These are phyloP conservation scores for Magnaporthiopsis incrustans DNA, from an alignment of 2,329 filamentous ascomycete genomes.

Conservation along the genomic window DNA sequence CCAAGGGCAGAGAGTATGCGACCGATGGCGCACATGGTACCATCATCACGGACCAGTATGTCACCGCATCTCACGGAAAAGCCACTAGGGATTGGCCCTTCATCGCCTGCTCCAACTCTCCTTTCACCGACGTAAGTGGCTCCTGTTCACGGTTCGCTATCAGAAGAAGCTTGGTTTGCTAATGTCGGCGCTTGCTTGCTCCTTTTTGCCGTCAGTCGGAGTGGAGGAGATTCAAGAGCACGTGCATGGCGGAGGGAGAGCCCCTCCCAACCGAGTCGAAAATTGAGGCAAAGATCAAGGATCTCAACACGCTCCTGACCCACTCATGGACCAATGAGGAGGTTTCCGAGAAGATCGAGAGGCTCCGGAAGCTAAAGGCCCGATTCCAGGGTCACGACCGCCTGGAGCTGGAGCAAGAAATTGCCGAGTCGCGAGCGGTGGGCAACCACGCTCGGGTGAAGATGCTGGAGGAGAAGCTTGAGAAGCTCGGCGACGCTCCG, in stretches of 20 bases:
- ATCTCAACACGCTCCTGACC: constrained; percentile 72
- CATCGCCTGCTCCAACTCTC: constrained; percentile 77
- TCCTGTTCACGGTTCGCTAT: constrained; percentile 6
- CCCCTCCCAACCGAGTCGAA: constrained; percentile 65
- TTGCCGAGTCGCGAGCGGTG: constrained; percentile 56
- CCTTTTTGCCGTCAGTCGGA: constrained; percentile 48
- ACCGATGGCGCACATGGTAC: constrained; percentile 69
- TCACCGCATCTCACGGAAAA: constrained; percentile 73
- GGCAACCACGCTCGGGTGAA: constrained; percentile 52
- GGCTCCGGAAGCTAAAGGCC: constrained; percentile 46
- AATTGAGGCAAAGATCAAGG: constrained; percentile 64
- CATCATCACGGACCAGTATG: constrained; percentile 83
- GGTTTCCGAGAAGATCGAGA: constrained; percentile 69
- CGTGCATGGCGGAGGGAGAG: constrained; percentile 63
- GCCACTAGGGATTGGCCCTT: constrained; percentile 82
- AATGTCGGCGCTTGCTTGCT: constrained; percentile 17
- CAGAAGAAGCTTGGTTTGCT: background rate
- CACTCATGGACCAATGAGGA: constrained; percentile 78
- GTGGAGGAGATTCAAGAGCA: constrained; percentile 71
- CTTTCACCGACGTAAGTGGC: constrained; percentile 65
- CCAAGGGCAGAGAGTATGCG: constrained; percentile 72
- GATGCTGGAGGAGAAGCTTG: constrained; percentile 51
- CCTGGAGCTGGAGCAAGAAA: constrained; percentile 54
- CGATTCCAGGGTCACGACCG: constrained; percentile 62
- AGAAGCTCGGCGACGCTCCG: constrained; percentile 51